phyloP scores from a whole-genome alignment of 2,329 filamentous ascomycete species.

The Alternaria alternata region DNA sequence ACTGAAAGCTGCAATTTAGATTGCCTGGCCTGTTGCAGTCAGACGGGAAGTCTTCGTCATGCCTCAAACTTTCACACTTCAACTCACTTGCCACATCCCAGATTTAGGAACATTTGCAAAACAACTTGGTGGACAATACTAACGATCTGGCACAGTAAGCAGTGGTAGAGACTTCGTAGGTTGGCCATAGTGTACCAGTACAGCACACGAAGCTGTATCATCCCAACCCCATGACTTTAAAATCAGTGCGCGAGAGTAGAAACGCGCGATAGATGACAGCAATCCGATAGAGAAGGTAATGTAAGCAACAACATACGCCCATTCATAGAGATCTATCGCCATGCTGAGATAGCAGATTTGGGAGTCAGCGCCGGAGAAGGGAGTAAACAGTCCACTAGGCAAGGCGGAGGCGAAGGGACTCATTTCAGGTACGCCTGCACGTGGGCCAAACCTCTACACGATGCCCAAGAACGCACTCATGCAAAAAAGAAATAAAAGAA shows the following conservation, averaged over 20 bases:
- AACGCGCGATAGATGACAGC: slow-evolving; percentile 3
- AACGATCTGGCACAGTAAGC: not conserved
- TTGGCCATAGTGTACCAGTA: not conserved
- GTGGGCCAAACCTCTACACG: too few relatives aligned
- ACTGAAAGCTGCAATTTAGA: not conserved
- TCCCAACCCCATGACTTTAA: slow-evolving; percentile 12
- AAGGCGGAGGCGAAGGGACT: not conserved
- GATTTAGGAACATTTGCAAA: not conserved
- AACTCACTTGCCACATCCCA: not conserved
- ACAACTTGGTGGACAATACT: not conserved
- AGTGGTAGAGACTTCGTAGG: not conserved
- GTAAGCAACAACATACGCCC: not conserved
- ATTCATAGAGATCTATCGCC: not conserved
- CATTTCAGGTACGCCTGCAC: not conserved
- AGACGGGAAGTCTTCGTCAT: not conserved
- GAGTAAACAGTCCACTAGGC: not conserved
- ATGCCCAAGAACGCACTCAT: not conserved
- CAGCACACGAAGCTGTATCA: not conserved
- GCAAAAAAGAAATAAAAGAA: not conserved
- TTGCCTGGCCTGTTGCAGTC: not conserved
- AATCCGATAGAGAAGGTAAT: not conserved
- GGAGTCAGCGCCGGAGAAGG: not conserved
- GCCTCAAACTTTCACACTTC: not conserved
- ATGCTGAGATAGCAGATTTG: not conserved
- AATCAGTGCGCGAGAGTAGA: slow-evolving; percentile 9